Evolutionary conservation across 768 basidiomycete genomes (phyloP), one percentile per base, ranked within the genome.

Genomic region (Amanita subjunquillea): DNA sequence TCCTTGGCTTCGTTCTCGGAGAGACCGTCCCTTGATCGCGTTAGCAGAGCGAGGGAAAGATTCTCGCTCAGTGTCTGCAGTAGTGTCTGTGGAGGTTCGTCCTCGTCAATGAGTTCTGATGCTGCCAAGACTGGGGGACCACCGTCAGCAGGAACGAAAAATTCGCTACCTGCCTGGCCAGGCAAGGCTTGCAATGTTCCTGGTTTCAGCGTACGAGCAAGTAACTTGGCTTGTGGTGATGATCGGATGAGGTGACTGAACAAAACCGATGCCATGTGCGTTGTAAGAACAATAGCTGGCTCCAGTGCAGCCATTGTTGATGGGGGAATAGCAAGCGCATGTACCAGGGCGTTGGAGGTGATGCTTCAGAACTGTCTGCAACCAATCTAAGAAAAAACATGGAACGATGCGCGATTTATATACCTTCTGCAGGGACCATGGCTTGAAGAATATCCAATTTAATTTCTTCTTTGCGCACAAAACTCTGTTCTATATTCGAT

Each of bases 1-100:
- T 96, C 94, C 46, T 86, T 72, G 12, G 80, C 76, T 59, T 94
- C 90, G 42, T 74, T 73, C 37, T 81, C 81, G 4, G 83, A 82
- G 22, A 80, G 74, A 58, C 85, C 73, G 9, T 80, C 71, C 32
- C 89, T 74, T 6, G 80, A 79, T 22, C 86, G 81, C 25, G 85
- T 87, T 43, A 98, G 68, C 58, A 93, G 77, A 2, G 91, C 82
- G 51, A 98, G 73, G 38, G 93, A 91, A 22, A 98, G 70, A 63
- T 96, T 92, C 55, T 97, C 96, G 41, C 84, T 83, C 17, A 98
- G 71, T n/a, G 87, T 78, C 51, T 91, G 85, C 8, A 99, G 74
- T 34, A 99, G 70, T 0, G 78, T 79, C 58, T 90, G 84, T 17
- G 81, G 79, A 23, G 69, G 74, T 29, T 83, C 83, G 47, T 87